phyloP scores from a whole-genome alignment of 2,329 filamentous ascomycete genomes.

The Ophiostoma perfectum region DNA sequence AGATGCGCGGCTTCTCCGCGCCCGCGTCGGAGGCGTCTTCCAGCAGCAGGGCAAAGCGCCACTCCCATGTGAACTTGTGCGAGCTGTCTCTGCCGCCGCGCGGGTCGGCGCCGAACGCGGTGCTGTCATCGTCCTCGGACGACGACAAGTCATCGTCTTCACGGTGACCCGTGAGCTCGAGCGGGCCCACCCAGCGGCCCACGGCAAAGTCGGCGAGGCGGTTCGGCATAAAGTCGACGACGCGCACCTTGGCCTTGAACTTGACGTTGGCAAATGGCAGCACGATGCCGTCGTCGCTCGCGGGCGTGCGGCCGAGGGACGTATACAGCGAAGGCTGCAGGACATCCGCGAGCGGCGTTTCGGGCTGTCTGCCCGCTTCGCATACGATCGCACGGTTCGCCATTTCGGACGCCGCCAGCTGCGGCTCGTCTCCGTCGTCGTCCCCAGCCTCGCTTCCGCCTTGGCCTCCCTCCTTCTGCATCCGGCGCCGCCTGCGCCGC shows the following conservation, averaged over 20 bases:
- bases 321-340: constrained; percentile 15
- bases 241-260: constrained; percentile 65
- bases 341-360: background rate
- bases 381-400: background rate
- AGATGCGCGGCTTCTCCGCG: constrained; percentile 44
- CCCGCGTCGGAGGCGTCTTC: constrained; percentile 60
- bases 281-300: background rate
- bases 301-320: background rate
- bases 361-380: background rate
- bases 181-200: constrained; percentile 38
- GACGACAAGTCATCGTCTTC: background rate
- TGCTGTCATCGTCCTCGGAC: background rate
- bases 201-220: constrained; percentile 65
- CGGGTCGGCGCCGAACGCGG: background rate
- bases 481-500: constrained; percentile 12
- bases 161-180: constrained; percentile 19
- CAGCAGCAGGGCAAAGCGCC: constrained; percentile 74
- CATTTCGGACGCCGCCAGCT: background rate
- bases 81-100: constrained; percentile 21
- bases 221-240: constrained; percentile 73
- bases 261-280: constrained; percentile 70
- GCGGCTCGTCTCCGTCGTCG: constrained; percentile 7
- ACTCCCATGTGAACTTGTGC: constrained; percentile 59
- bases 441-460: background rate
- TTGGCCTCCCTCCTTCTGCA: background rate